These are phyloP conservation scores for Nadsonia starkeyi-henricii DNA, from an alignment of 1,139 yeast genomes.

Conservation along the genomic window DNA sequence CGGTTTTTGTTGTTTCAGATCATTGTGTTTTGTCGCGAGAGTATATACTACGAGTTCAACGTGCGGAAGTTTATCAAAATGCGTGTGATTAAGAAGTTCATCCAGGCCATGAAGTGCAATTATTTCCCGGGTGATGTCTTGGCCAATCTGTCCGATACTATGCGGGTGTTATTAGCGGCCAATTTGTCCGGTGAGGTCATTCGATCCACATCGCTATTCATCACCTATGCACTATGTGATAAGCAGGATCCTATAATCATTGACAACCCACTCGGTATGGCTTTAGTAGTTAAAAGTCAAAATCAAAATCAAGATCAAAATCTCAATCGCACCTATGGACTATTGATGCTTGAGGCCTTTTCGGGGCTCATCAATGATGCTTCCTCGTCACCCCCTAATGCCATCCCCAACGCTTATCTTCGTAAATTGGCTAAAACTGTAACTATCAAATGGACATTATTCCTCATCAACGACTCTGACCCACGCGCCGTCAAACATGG, in stretches of 20 bases:
- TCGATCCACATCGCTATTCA: conserved; percentile 29
- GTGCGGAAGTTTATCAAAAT: conserved; percentile 35
- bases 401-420: background rate
- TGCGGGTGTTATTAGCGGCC: conserved; percentile 26
- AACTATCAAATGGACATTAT: conserved; percentile 53
- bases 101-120: conserved; percentile 37
- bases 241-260: background rate
- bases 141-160: conserved; percentile 25
- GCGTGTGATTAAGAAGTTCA: conserved; percentile 38
- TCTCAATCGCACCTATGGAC: background rate
- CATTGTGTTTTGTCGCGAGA: conserved; percentile 33
- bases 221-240: conserved; percentile 14
- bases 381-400: no score
- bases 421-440: conserved; percentile 39
- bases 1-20: conserved; percentile 43
- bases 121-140: conserved; percentile 25
- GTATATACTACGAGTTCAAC: conserved; percentile 38
- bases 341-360: background rate
- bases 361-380: background rate
- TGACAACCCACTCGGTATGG: background rate
- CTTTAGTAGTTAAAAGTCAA: background rate
- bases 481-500: conserved; percentile 34
- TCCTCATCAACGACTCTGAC: conserved; percentile 33
- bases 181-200: conserved; percentile 29
- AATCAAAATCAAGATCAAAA: background rate